Evolutionary conservation across 345 rosid genomes (phyloP).

Genomic region (Aegle marmelos): DNA sequence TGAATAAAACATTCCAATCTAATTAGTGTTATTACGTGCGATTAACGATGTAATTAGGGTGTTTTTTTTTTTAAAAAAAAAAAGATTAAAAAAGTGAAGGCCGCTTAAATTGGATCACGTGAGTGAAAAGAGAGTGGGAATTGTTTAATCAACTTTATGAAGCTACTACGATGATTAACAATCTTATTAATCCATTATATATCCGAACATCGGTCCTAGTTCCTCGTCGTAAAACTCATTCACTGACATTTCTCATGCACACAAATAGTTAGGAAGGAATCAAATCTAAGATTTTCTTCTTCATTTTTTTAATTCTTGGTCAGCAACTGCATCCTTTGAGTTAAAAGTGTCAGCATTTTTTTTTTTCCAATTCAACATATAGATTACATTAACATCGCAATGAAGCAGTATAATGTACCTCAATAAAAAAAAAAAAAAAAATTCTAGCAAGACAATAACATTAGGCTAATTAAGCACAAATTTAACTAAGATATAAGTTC

Average conservation of each 20-base stretch:
- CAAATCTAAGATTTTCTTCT: background rate
- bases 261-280: background rate
- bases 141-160: background rate
- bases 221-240: background rate
- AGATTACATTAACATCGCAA: too few relatives aligned
- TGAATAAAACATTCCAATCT: background rate
- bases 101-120: background rate
- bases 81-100: background rate
- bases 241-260: background rate
- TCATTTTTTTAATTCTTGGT: too few relatives aligned
- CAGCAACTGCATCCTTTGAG: background rate
- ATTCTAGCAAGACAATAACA: too few relatives aligned
- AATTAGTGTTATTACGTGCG: background rate
- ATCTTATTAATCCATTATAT: background rate
- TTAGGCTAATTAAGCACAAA: too few relatives aligned
- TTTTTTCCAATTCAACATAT: too few relatives aligned
- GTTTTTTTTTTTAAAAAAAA: background rate
- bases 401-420: too few relatives aligned
- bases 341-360: too few relatives aligned
- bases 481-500: too few relatives aligned
- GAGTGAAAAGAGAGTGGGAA: background rate
- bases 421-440: too few relatives aligned
- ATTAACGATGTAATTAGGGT: background rate
- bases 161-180: background rate
- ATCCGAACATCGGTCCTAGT: background rate